Base-by-base conservation (phyloP, 176 grass and related monocot genomes). In the Bolboschoenus planiculmis region DNA sequence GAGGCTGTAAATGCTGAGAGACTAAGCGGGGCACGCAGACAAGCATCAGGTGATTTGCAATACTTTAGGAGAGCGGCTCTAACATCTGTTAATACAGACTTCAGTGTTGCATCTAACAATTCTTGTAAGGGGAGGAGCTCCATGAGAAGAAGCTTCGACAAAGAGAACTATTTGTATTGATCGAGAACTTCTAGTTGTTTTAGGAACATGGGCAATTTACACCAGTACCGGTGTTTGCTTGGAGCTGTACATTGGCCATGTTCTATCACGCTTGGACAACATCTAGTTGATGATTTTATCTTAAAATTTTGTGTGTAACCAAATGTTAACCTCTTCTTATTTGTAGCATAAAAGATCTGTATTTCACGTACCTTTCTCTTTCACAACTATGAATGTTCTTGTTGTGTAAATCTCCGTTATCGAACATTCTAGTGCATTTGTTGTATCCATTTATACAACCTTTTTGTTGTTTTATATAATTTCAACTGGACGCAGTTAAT, bases 71-170 rank as follows among this genome's bases (percentile, higher is more conserved):
- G 85, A 83, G 78, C 78, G 30, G 66, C 85, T 4, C 84, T 94
- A 62, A 68, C 90, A 24, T 82, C 93, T 10, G 58, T 93, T 2
- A 87, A 98, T 83, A 85, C 74, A 5, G 83, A 88, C 23, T 91
- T 86, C 71, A 91, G 87, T 9, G 78, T 67, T 0, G 65, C 72
- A 33, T 92, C 75, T 0, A 80, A 94, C 31, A 30, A 87, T 70
- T 87, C 84, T 31, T 9, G 74, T 37, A 91, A 88, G 66, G 92
- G 84, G 1, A 64, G 42, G 48, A 91, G 61, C 83, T 65, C 57
- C 42, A 89, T 85, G 84, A 83, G 66, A 18, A 80, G 90, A 59
- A 94, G 87, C 75, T 83, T 90, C 42, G 90, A 91, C 57, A 98
- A 88, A 81, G 90, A 93, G 87, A 95, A 95, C 18, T 82, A 82